phyloP scores from a whole-genome alignment of 495 filamentous ascomycete species.

The Xylona heveae region DNA sequence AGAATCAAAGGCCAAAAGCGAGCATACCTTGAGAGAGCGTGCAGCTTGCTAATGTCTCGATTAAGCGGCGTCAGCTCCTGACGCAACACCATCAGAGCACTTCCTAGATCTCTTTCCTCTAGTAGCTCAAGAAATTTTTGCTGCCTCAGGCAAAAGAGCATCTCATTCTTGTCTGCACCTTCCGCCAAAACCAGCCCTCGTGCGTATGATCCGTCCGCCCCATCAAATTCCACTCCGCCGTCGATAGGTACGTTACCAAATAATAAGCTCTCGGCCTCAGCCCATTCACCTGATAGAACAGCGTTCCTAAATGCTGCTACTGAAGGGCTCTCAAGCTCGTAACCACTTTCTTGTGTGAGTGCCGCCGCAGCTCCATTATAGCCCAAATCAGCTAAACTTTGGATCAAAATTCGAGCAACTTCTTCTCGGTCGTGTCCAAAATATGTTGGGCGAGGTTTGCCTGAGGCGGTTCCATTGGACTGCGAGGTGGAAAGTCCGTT shows the following conservation, averaged over 20 bases:
- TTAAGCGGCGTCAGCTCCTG: constrained; percentile 77
- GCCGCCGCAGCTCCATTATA: constrained; percentile 54
- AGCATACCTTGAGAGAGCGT: constrained; percentile 60
- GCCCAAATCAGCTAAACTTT: constrained; percentile 71
- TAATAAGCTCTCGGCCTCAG: constrained; percentile 62
- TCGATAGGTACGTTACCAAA: constrained; percentile 28
- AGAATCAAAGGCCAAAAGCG: not conserved
- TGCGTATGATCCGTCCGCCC: constrained; percentile 19
- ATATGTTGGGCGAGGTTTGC: constrained; percentile 24
- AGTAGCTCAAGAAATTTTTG: constrained; percentile 92
- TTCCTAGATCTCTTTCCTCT: constrained; percentile 47
- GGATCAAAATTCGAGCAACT: constrained; percentile 79
- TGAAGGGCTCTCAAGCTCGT: constrained; percentile 62
- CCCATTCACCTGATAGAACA: constrained; percentile 65
- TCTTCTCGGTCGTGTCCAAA: constrained; percentile 84
- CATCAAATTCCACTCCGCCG: constrained; percentile 5
- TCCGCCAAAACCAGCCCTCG: constrained; percentile 30
- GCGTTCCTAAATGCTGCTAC: constrained; percentile 72
- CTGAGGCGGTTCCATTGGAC: no score
- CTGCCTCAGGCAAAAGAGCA: constrained; percentile 65
- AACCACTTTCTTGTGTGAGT: constrained; percentile 68
- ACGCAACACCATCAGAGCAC: constrained; percentile 61
- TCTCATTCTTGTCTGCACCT: constrained; percentile 32
- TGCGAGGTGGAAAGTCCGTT: constrained; percentile 29
- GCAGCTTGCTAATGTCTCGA: constrained; percentile 51